Percentiles rank a stretch among this genome's conserved stretches.
Conservation (phyloP, 441 rosid genomes). For the Jatropha multifida region DNA sequence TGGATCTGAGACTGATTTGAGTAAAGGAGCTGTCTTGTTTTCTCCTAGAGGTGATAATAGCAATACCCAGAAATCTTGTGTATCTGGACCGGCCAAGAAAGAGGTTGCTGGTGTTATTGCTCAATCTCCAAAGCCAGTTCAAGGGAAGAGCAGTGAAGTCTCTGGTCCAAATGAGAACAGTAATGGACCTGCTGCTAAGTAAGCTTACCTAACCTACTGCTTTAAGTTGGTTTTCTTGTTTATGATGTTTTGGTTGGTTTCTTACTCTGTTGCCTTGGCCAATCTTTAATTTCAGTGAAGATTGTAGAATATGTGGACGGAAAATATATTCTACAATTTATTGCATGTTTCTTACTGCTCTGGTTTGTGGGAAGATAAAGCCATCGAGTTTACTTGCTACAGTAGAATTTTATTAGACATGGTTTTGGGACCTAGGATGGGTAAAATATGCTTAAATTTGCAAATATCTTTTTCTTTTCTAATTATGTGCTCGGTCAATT, state of each 20-base stretch:
- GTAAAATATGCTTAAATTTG: neutral
- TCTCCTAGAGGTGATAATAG: slow-evolving; percentile 42
- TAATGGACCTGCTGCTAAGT: slow-evolving; percentile 59
- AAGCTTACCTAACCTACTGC: slow-evolving; percentile 15
- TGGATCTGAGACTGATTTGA: slow-evolving; percentile 49
- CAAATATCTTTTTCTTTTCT: neutral
- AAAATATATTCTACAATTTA: neutral
- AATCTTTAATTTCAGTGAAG: slow-evolving; percentile 5
- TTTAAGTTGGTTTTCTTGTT: neutral
- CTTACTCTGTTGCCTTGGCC: neutral
- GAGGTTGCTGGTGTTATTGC: slow-evolving; percentile 32
- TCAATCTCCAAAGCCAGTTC: slow-evolving; percentile 38
- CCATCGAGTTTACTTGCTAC: neutral
- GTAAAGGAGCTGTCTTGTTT: slow-evolving; percentile 43
- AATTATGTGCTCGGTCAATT: neutral
- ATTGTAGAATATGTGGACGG: neutral
- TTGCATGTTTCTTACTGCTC: neutral
- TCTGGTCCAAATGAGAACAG: slow-evolving; percentile 39
- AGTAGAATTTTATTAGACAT: neutral
- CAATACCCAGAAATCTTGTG: slow-evolving; percentile 31
- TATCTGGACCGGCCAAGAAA: slow-evolving; percentile 17
- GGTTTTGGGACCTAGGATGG: neutral
- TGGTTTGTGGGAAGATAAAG: slow-evolving; percentile 13
- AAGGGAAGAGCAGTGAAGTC: slow-evolving; percentile 38
- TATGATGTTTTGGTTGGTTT: neutral